These are phyloP conservation scores for Ustanciosporium gigantosporum DNA, from an alignment of 1,284 basidiomycete genomes.

Conservation along the genomic window DNA sequence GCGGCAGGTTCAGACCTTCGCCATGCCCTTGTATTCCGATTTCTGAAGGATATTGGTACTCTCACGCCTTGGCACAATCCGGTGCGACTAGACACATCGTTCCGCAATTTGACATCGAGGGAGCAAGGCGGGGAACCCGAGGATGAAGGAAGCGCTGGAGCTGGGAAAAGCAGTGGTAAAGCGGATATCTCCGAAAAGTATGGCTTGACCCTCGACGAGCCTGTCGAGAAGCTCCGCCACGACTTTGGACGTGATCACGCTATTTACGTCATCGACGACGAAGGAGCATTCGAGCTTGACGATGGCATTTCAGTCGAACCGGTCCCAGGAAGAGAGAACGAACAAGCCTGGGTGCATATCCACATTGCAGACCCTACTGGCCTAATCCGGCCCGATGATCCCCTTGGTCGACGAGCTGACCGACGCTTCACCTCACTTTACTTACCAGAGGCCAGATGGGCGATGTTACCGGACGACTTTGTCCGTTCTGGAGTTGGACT, in stretches of 20 bases:
- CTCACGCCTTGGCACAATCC: conserved; percentile 50
- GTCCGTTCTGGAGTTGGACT: conserved; percentile 43
- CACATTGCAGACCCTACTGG: conserved; percentile 93
- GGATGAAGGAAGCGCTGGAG: neutral
- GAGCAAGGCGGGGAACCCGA: conserved; percentile 14
- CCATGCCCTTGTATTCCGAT: conserved; percentile 36
- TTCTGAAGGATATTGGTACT: conserved; percentile 34
- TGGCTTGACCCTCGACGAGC: conserved; percentile 12
- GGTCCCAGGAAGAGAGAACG: conserved; percentile 62
- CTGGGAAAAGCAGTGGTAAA: neutral
- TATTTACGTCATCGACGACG: conserved; percentile 88
- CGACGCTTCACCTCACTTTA: conserved; percentile 45
- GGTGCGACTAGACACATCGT: conserved; percentile 30
- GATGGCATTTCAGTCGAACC: conserved; percentile 79
- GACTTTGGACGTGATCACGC: conserved; percentile 77
- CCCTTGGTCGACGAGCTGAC: conserved; percentile 64
- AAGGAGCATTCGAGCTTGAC: conserved; percentile 82
- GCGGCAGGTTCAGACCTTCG: conserved; percentile 32
- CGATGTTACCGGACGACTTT: conserved; percentile 66
- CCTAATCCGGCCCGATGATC: conserved; percentile 70
- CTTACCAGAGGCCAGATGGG: conserved; percentile 42
- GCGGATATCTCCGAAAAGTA: conserved; percentile 22
- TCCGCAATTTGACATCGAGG: conserved; percentile 9
- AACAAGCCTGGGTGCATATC: conserved; percentile 76
- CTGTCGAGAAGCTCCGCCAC: conserved; percentile 61